Evolutionary conservation across 2,329 filamentous ascomycete genomes (phyloP).

Genomic region (Didymella glomerata): DNA sequence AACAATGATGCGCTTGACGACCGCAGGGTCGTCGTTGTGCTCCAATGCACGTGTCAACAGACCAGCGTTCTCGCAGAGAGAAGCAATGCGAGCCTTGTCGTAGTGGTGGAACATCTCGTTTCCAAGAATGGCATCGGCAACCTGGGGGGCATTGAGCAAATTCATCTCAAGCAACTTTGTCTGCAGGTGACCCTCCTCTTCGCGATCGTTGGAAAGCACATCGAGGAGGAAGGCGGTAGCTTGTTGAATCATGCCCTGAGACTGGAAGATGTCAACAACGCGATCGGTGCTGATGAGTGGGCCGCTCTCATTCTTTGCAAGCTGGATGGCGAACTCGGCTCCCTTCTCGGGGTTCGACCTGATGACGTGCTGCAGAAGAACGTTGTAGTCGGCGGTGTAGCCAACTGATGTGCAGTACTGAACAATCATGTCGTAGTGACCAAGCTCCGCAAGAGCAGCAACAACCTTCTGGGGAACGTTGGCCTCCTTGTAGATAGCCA

Average conservation of each 20-base stretch:
- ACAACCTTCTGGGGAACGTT: slow-evolving; percentile 94
- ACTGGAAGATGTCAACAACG: slow-evolving; percentile 97
- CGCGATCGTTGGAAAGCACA: slow-evolving; percentile 91
- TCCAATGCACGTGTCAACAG: slow-evolving; percentile 77
- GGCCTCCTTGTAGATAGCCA: slow-evolving; percentile 89
- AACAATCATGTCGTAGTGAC: slow-evolving; percentile 96
- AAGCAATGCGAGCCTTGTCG: slow-evolving; percentile 86
- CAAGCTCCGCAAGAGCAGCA: slow-evolving; percentile 91
- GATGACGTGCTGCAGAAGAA: slow-evolving; percentile 82
- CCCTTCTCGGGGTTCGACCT: slow-evolving; percentile 92
- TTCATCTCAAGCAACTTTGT: slow-evolving; percentile 98
- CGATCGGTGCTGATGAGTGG: slow-evolving; percentile 91
- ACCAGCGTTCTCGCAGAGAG: slow-evolving; percentile 91
- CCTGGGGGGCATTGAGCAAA: slow-evolving; percentile 92
- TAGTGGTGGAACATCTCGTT: slow-evolving; percentile 99
- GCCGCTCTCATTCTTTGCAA: slow-evolving; percentile 88
- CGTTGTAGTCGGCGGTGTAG: slow-evolving; percentile 95
- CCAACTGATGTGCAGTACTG: slow-evolving; percentile 85
- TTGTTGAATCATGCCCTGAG: slow-evolving; percentile 96
- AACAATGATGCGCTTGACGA: slow-evolving; percentile 88
- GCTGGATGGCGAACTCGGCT: slow-evolving; percentile 89
- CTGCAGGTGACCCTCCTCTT: slow-evolving; percentile 91
- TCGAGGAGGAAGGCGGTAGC: slow-evolving; percentile 98
- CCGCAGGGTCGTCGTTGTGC: slow-evolving; percentile 88
- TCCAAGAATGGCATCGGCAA: slow-evolving; percentile 95